Percentiles rank a stretch among this genome's conserved stretches.
Evolutionary conservation across 73 alveolate species (phyloP).

Genomic region (Vitrella brassicaformis): DNA sequence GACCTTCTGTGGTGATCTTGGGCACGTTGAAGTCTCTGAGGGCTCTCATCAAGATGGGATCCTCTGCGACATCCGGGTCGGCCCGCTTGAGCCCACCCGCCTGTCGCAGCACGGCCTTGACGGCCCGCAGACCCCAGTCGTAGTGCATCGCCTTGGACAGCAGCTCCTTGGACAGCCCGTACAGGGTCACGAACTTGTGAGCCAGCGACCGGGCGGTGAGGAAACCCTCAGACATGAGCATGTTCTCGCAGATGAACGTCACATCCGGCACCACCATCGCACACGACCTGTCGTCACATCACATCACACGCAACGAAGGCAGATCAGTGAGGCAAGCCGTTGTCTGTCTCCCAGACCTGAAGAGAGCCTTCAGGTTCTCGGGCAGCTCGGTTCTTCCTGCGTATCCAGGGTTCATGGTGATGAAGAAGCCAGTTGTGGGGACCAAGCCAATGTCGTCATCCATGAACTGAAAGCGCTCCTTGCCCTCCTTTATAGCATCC

Average conservation of each 20-base stretch:
- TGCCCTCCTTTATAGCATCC: slow-evolving; percentile 83
- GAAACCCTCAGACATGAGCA: slow-evolving; percentile 99
- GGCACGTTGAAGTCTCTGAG: slow-evolving; percentile 97
- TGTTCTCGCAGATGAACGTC: slow-evolving; percentile 94
- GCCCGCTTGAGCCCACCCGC: slow-evolving; percentile 99
- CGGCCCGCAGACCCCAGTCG: slow-evolving; percentile 99
- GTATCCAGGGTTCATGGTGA: slow-evolving; percentile 99
- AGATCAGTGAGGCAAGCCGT: too few species aligned
- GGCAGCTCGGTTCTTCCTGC: slow-evolving; percentile 99
- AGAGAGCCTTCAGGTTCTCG: slow-evolving; percentile 93
- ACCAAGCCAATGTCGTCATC: slow-evolving; percentile 79
- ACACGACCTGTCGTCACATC: too few species aligned
- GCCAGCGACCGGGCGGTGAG: slow-evolving; percentile 73
- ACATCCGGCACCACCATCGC: slow-evolving; percentile 99
- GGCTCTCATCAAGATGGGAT: slow-evolving; percentile 97
- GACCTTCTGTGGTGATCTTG: slow-evolving; percentile 48
- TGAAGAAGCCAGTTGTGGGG: slow-evolving; percentile 87
- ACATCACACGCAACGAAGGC: too few species aligned
- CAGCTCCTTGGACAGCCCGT: slow-evolving; percentile 72
- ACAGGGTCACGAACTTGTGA: slow-evolving; percentile 85
- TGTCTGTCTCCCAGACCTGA: too few species aligned
- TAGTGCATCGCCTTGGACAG: slow-evolving; percentile 88
- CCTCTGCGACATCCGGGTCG: slow-evolving; percentile 92
- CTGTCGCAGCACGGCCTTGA: slow-evolving; percentile 94
- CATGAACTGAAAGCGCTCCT: slow-evolving; percentile 62